Base-by-base conservation (phyloP, 352 stramenopile genomes). In the Pythium angustatum region DNA sequence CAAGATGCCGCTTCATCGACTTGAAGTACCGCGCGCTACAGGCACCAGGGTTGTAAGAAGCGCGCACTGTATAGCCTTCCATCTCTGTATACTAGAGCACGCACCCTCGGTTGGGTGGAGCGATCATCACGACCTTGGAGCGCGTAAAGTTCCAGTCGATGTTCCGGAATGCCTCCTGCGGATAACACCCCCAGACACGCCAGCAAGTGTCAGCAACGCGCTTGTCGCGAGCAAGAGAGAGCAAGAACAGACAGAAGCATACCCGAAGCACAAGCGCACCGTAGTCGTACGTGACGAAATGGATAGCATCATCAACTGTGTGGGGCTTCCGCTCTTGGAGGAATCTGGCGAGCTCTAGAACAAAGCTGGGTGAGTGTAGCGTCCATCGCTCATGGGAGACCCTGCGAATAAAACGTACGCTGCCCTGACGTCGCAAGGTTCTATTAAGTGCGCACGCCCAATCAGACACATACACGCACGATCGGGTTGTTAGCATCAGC, bases 241-340 rank as follows among this genome's bases (percentile, higher is more conserved):
- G n/a, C n/a, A n/a, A n/a, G n/a, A 38, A 38, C 33, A 14, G 14
- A 38, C 14, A 7, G 33, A 14, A 38, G 8, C 14, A 28, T 10
- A 64, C 83, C 38, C 83, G 77, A 21, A 92, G 66, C 36, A 92
- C 81, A 17, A 92, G 54, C 0, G 83, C 75, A 11, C 83, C 83
- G 47, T 92, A 92, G 66, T 79, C 83, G 44, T 87, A 83, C 0
- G 83, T 90, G 30, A 92, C 78, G 51, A 92, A 89, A 69, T 89
- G 73, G 45, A 90, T 62, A 5, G 74, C 65, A 54, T 88, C 78
- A 54, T 85, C 76, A 2, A 61, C 65, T 5, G 68, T 82, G 50
- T 92, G 79, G 1, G 83, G 83, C 52, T 92, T 92, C n/a, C 75
- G 79, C 6, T 69, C 69, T 8, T 73, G 73, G 19, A 92, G 63